These are phyloP conservation scores for Thielaviopsis ethacetica DNA, from an alignment of 2,329 filamentous ascomycete genomes.

Conservation along the genomic window DNA sequence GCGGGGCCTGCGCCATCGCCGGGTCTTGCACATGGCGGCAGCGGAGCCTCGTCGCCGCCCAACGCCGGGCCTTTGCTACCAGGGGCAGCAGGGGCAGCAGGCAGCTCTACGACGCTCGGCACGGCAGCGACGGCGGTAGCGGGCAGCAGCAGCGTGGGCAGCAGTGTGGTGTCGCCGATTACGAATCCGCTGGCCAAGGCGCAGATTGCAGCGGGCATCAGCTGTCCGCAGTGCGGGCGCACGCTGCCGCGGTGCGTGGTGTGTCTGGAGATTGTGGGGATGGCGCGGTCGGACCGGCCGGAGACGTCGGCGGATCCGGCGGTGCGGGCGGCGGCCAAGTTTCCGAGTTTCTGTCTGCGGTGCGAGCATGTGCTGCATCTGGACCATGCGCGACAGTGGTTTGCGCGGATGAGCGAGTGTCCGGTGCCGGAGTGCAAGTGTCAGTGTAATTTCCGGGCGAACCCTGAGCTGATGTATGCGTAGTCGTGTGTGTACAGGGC, in stretches of 20 bases:
- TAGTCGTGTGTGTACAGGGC: constrained; percentile 10
- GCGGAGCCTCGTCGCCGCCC: too few species aligned
- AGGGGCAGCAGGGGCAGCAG: too few species aligned
- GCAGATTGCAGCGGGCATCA: constrained; percentile 42
- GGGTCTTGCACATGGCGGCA: neutral
- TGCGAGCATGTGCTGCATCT: constrained; percentile 54
- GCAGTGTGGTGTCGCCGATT: constrained; percentile 9
- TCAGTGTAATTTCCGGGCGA: constrained; percentile 43
- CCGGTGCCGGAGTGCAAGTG: constrained; percentile 54
- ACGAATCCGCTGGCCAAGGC: constrained; percentile 41
- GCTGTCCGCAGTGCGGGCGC: constrained; percentile 49
- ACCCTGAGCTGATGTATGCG: constrained; percentile 40
- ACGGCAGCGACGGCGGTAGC: neutral
- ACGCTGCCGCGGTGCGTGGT: constrained; percentile 52
- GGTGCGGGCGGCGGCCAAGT: constrained; percentile 34
- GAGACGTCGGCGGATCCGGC: constrained; percentile 32
- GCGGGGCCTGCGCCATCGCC: neutral
- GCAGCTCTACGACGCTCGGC: neutral
- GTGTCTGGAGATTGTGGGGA: constrained; percentile 49
- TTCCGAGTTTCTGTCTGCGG: constrained; percentile 52
- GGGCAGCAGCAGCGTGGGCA: neutral
- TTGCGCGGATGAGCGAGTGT: constrained; percentile 46
- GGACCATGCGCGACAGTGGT: constrained; percentile 53
- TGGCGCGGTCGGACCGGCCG: constrained; percentile 42
- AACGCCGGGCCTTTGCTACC: too few species aligned